Percentiles rank a stretch among this genome's conserved stretches.
These are phyloP conservation scores for Triticum aestivum DNA, from an alignment of 176 grass and related monocot genomes.

Conservation along the genomic window DNA sequence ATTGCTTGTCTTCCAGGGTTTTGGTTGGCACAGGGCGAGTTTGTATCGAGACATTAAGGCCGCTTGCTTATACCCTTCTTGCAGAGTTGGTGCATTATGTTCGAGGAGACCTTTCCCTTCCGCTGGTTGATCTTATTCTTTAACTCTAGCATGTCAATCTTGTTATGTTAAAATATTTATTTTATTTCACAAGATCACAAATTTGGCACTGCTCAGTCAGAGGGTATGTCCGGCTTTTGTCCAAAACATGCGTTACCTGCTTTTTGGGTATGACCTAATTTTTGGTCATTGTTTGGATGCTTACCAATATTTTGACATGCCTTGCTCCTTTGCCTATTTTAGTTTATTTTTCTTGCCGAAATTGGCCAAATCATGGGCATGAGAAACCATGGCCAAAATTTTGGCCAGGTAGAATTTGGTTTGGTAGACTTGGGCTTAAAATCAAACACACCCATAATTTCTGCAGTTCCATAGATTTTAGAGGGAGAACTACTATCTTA, in stretches of 20 bases:
- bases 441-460: background rate
- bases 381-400: background rate
- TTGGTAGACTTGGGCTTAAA: background rate
- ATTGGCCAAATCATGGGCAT: background rate
- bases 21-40: conserved; percentile 92
- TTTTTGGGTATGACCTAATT: background rate
- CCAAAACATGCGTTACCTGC: background rate
- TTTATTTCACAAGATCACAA: conserved; percentile 2
- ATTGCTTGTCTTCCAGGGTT: conserved; percentile 64
- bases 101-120: conserved; percentile 72
- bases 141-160: background rate
- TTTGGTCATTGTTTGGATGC: background rate
- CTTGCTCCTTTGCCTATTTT: background rate
- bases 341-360: background rate
- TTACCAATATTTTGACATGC: background rate
- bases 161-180: conserved; percentile 1
- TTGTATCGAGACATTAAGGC: conserved; percentile 91
- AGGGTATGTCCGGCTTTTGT: background rate
- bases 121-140: conserved; percentile 51
- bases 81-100: conserved; percentile 99
- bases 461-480: background rate
- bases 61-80: conserved; percentile 94
- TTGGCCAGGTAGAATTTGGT: background rate
- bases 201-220: background rate
- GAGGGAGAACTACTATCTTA: background rate